Evolutionary conservation across 208 protist species (phyloP).

Genomic region (Naegleria lovaniensis): DNA sequence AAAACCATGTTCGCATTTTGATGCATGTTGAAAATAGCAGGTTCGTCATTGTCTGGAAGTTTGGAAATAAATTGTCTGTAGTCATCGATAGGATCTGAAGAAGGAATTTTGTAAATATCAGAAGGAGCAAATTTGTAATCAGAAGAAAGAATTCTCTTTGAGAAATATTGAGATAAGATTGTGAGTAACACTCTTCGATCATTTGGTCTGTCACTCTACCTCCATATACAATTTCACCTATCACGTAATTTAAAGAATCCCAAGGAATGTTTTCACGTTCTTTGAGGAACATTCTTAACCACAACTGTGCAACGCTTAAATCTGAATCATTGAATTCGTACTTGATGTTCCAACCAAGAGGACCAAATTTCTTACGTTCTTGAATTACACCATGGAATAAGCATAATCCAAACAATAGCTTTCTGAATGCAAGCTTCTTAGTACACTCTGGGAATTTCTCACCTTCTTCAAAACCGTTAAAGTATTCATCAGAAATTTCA

Average conservation of each 20-base stretch:
- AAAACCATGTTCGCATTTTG: constrained; percentile 92
- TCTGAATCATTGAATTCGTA: constrained; percentile 98
- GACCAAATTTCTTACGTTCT: constrained; percentile 89
- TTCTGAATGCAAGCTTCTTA: constrained; percentile 76
- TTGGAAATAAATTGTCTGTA: constrained; percentile 67
- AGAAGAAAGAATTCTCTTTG: constrained; percentile 65
- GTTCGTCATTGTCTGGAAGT: constrained; percentile 79
- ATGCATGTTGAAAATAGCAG: constrained; percentile 94
- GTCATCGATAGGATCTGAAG: constrained; percentile 48
- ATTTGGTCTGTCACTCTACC: constrained; percentile 94
- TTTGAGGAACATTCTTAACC: constrained; percentile 88
- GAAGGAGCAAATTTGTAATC: constrained; percentile 71
- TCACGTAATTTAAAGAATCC: constrained; percentile 93
- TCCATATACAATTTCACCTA: constrained; percentile 96
- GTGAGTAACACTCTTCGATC: constrained; percentile 83
- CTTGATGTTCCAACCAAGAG: constrained; percentile 90
- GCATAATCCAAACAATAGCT: constrained; percentile 86
- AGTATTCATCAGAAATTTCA: constrained; percentile 70
- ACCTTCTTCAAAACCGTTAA: constrained; percentile 53
- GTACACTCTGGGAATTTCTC: constrained; percentile 53
- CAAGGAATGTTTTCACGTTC: constrained; percentile 89
- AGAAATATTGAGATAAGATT: constrained; percentile 78
- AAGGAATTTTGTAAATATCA: constrained; percentile 66
- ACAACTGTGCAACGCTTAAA: constrained; percentile 84
- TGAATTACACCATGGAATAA: constrained; percentile 95